Evolutionary conservation across 2,329 filamentous ascomycete species (phyloP).

Genomic region (Arthrobotrys entomopaga): DNA sequence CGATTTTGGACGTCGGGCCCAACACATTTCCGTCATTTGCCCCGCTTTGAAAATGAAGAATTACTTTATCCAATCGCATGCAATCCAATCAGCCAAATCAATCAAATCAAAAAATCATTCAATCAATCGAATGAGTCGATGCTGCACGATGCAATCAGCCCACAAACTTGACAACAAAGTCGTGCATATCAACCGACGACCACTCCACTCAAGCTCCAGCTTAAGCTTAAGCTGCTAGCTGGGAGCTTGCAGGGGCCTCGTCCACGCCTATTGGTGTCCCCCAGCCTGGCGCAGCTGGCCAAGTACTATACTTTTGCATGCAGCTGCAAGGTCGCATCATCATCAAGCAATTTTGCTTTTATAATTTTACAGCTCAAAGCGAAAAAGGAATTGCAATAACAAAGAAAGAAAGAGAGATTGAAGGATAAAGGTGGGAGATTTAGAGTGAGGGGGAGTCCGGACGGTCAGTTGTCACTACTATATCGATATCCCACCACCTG

Average conservation of each 20-base stretch:
- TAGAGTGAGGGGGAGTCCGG: not conserved
- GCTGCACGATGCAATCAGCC: too few relatives aligned
- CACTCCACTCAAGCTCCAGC: slow-evolving; percentile 27
- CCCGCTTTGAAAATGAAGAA: slow-evolving; percentile 27
- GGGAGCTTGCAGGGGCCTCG: slow-evolving; percentile 24
- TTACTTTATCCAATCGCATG: not conserved
- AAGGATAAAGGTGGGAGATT: too few relatives aligned
- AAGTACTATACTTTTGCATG: too few relatives aligned
- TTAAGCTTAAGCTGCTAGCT: slow-evolving; percentile 31
- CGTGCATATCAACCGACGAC: slow-evolving; percentile 36
- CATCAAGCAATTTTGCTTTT: slow-evolving; percentile 8
- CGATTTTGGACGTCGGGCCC: slow-evolving; percentile 11
- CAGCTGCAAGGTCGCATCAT: slow-evolving; percentile 43
- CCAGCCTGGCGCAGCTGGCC: too few relatives aligned
- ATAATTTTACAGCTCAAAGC: not conserved
- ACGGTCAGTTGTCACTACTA: slow-evolving; percentile 1
- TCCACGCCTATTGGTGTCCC: slow-evolving; percentile 29
- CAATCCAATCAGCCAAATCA: not conserved
- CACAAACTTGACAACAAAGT: slow-evolving; percentile 39
- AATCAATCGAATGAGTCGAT: too few relatives aligned
- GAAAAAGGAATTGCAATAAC: too few relatives aligned
- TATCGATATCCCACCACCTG: slow-evolving; percentile 23
- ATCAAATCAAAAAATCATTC: too few relatives aligned
- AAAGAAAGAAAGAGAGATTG: too few relatives aligned
- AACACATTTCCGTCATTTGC: slow-evolving; percentile 32